phyloP scores from a whole-genome alignment of 73 alveolate species.

The Paramecium sonneborni region DNA sequence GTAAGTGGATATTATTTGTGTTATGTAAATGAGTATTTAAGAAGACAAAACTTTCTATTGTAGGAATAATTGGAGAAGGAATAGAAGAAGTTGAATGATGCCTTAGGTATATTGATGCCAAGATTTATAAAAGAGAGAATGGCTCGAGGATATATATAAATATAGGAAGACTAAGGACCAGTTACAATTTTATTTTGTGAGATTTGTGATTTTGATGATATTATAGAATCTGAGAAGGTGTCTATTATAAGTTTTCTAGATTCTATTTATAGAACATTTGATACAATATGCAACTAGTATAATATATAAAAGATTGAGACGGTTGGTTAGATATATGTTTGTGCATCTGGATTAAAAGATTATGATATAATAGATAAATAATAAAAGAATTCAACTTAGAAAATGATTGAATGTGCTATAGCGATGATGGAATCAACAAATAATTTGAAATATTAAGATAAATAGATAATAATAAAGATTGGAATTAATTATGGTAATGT shows the following conservation, averaged over 20 bases:
- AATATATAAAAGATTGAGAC: constrained; percentile 81
- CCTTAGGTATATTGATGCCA: constrained; percentile 53
- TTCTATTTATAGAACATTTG: constrained; percentile 79
- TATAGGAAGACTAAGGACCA: constrained; percentile 84
- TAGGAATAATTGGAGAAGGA: constrained; percentile 2
- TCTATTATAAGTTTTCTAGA: constrained; percentile 68
- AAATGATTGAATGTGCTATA: constrained; percentile 49
- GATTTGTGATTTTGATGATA: constrained; percentile 82
- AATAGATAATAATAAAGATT: constrained; percentile 40
- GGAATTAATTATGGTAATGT: constrained; percentile 69
- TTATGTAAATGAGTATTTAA: constrained; percentile 27
- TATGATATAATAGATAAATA: constrained; percentile 63
- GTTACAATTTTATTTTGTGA: constrained; percentile 86
- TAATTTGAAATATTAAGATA: constrained; percentile 2
- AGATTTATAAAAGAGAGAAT: constrained; percentile 55
- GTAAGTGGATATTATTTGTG: neutral
- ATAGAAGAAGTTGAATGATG: constrained; percentile 53
- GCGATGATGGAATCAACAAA: constrained; percentile 28
- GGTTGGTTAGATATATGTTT: constrained; percentile 89
- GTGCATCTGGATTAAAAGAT: constrained; percentile 88
- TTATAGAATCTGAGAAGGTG: constrained; percentile 54
- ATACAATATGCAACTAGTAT: constrained; percentile 71
- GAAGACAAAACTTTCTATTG: neutral
- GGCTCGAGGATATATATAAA: constrained; percentile 75
- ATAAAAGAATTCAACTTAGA: neutral